Evolutionary conservation across 1,139 yeast species (phyloP).

Genomic region (Debaryomyces sp.): DNA sequence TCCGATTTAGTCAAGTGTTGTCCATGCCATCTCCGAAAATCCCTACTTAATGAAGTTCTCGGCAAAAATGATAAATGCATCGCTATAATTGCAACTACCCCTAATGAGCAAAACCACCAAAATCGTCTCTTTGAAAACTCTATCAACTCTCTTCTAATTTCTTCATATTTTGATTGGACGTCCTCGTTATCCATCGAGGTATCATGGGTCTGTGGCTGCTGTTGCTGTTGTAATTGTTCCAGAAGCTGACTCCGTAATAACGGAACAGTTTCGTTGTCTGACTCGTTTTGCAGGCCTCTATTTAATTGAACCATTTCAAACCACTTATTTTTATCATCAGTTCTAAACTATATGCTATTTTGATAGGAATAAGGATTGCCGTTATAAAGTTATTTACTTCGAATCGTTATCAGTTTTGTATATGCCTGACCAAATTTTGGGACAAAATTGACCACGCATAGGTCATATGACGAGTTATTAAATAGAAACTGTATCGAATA

Average conservation of each 20-base stretch:
- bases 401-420: neutral
- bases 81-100: slow-evolving; percentile 52
- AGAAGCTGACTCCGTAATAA: neutral
- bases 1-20: slow-evolving; percentile 65
- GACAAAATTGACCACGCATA: neutral
- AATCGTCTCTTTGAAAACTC: slow-evolving; percentile 42
- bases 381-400: neutral
- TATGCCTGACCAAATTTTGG: neutral
- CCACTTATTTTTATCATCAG: neutral
- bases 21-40: slow-evolving; percentile 75
- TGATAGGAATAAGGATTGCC: neutral
- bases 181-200: neutral
- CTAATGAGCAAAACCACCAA: slow-evolving; percentile 56
- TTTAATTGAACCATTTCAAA: neutral
- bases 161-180: slow-evolving; percentile 11
- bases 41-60: slow-evolving; percentile 82
- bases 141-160: slow-evolving; percentile 15
- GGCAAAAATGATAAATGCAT: slow-evolving; percentile 80
- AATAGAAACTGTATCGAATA: neutral
- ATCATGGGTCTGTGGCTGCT: neutral
- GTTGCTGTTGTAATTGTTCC: neutral
- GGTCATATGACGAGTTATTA: neutral
- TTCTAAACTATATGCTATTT: neutral
- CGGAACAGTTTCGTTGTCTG: slow-evolving; percentile 2
- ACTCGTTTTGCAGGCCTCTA: neutral